Evolutionary conservation across 805 yeast species (phyloP).

Genomic region (Saccharomycopsis oosterbeekiorum): DNA sequence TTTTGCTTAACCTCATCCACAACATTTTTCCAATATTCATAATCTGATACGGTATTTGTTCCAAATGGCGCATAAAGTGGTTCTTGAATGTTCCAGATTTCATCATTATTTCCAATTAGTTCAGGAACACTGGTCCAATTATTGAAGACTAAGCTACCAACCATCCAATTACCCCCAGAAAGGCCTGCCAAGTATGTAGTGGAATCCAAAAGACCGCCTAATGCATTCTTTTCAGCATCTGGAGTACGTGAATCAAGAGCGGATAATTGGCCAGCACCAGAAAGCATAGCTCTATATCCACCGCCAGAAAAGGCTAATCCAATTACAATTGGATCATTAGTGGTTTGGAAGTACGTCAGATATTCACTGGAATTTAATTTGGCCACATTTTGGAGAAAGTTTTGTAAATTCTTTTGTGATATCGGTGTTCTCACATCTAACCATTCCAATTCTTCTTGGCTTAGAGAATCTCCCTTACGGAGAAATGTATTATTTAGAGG

Average conservation of each 20-base stretch:
- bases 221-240: conserved; percentile 41
- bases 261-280: conserved; percentile 74
- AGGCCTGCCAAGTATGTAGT: conserved; percentile 66
- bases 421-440: conserved; percentile 35
- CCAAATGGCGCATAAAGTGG: conserved; percentile 58
- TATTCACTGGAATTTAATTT: conserved; percentile 21
- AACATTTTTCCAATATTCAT: conserved; percentile 31
- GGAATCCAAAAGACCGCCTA: conserved; percentile 68
- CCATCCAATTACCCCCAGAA: conserved; percentile 82
- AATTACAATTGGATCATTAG: conserved; percentile 31
- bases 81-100: conserved; percentile 59
- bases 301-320: conserved; percentile 73
- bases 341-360: conserved; percentile 27
- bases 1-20: conserved; percentile 36
- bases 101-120: conserved; percentile 31
- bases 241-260: conserved; percentile 68
- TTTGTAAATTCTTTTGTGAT: conserved; percentile 36
- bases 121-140: conserved; percentile 64
- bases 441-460: conserved; percentile 44
- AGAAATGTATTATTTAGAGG: conserved; percentile 33
- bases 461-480: conserved; percentile 40
- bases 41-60: conserved; percentile 23
- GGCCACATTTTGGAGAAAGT: conserved; percentile 35
- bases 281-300: conserved; percentile 81
- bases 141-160: conserved; percentile 57